Base-by-base conservation (phyloP, 176 grass and related monocot species). In the Oryza glumipatula region DNA sequence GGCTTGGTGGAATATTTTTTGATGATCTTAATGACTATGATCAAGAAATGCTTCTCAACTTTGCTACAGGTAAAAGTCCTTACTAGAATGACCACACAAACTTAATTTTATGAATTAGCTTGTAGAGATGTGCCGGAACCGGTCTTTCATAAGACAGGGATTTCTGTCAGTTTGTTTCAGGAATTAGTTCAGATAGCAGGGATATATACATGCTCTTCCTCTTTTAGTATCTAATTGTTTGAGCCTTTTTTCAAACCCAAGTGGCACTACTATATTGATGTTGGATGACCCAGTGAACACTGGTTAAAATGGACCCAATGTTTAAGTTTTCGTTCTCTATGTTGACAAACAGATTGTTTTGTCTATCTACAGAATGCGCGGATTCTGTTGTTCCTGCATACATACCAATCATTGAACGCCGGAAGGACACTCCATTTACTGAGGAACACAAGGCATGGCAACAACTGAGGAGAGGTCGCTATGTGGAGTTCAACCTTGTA, bases 401-500 rank as follows among this genome's bases (percentile, higher is more conserved):
- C 71, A 66, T 99, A 86, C 97, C 97, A 21, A 94, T 99, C 69
- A 41, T 99, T 88, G 91, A 99, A 82, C 86, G 83, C 15, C 87
- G 97, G 21, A 96, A 99, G 61, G 94, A 99, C 46, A 89, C 88
- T 65, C 97, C 94, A 82, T 99, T 94, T 30, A 96, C 60, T 1
- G 93, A 99, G 81, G 91, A 94, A 49, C 89, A 99, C 86, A 94
- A 99, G 86, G 90, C 88, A 64, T 99, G 97, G 97, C 97, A 99
- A 46, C 97, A 99, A 73, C 46, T 96, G 76, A 70, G 97, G 74
- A 94, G 97, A 86, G 97, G 97, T 63, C 93, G 97, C 38, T 99
- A 99, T 1, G 94, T 99, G 24, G 97, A 99, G 88, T 99, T 99
- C 76, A 99, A 99, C 88, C 91, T 99, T 78, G 96, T 99, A 84